A percentile compares a stretch with the other conserved stretches of the same genome.
These are phyloP conservation scores for Cucumis hystrix DNA, from an alignment of 306 rosid species.

Conservation along the genomic window DNA sequence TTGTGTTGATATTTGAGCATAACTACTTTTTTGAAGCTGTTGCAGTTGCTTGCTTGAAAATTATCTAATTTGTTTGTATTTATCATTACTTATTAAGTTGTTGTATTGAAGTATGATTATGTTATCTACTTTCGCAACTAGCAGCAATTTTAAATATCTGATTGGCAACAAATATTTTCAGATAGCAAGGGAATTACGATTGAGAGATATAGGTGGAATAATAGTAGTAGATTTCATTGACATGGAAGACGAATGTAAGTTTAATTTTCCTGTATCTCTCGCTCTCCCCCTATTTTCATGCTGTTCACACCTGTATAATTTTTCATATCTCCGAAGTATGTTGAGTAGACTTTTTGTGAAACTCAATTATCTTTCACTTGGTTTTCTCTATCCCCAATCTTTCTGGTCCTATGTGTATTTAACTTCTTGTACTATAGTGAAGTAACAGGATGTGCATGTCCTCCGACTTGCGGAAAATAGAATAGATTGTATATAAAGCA, in stretches of 20 bases:
- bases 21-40: background rate
- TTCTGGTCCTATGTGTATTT: background rate
- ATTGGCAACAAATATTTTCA: constrained; percentile 27
- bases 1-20: background rate
- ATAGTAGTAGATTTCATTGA: constrained; percentile 96
- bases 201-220: constrained; percentile 96
- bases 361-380: background rate
- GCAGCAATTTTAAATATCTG: constrained; percentile 7
- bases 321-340: background rate
- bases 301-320: background rate
- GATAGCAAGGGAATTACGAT: constrained; percentile 92
- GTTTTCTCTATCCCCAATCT: background rate
- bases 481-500: background rate
- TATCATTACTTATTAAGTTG: background rate
- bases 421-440: background rate
- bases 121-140: background rate
- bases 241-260: constrained; percentile 89
- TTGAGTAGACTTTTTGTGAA: background rate
- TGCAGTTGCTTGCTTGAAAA: background rate
- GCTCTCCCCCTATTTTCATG: background rate
- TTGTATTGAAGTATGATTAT: background rate
- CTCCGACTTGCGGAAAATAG: background rate
- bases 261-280: constrained; percentile 12
- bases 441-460: background rate
- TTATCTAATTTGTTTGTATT: background rate